These are phyloP conservation scores for Globisporangium cystogenes DNA, from an alignment of 352 stramenopile species.

Conservation along the genomic window DNA sequence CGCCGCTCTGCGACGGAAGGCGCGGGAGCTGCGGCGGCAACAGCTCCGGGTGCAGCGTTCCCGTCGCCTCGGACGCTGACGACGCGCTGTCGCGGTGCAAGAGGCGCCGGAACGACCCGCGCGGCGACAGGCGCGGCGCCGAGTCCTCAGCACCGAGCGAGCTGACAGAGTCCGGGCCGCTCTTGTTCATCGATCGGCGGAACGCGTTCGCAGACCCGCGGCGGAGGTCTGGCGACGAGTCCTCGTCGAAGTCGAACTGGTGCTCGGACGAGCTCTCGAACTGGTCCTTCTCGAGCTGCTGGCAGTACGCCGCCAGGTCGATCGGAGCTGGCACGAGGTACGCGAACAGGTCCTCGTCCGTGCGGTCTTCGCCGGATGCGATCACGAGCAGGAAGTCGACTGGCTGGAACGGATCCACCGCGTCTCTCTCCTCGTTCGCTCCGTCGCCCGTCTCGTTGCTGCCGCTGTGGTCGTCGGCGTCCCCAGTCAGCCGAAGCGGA, in stretches of 20 bases:
- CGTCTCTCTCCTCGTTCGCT: neutral
- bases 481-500: constrained; percentile 2
- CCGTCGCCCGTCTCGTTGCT: neutral
- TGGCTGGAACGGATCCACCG: constrained; percentile 8
- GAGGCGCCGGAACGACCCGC: constrained; percentile 37
- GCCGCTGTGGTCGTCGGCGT: neutral
- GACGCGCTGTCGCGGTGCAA: constrained; percentile 27
- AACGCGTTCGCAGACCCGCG: neutral
- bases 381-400: constrained; percentile 86
- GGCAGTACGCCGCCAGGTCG: constrained; percentile 75
- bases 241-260: constrained; percentile 6
- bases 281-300: constrained; percentile 69
- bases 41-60: neutral
- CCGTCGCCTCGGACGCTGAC: neutral
- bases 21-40: no score
- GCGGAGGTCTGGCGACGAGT: constrained; percentile 1
- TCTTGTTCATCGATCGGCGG: constrained; percentile 15
- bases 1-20: constrained; percentile 10
- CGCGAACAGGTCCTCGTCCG: constrained; percentile 79
- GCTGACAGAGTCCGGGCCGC: constrained; percentile 13
- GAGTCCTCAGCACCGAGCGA: constrained; percentile 20
- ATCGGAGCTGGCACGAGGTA: constrained; percentile 75
- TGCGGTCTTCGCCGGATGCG: constrained; percentile 73
- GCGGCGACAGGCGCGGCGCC: constrained; percentile 31
- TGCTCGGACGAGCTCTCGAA: constrained; percentile 21